Evolutionary conservation across 345 rosid species (phyloP).

Genomic region (Eucalyptus decipiens): DNA sequence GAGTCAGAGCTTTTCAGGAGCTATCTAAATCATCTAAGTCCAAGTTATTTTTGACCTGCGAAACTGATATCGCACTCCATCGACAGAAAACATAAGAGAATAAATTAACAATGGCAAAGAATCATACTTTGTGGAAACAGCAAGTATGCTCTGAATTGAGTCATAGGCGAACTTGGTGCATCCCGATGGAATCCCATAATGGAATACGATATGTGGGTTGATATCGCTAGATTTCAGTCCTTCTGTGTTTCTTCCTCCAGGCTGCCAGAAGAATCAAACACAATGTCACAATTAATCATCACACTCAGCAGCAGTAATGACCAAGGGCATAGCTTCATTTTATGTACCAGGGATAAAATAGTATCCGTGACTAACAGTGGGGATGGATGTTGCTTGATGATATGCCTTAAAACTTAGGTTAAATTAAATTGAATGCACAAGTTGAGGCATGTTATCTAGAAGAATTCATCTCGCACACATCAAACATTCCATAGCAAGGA

Average conservation of each 20-base stretch:
- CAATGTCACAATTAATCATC: neutral
- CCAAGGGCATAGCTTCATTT: neutral
- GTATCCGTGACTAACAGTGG: neutral
- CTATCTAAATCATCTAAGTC: neutral
- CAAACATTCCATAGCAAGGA: neutral
- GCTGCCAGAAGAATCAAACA: conserved; percentile 23
- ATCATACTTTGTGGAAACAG: conserved; percentile 57
- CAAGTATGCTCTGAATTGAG: conserved; percentile 56
- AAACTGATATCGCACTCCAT: neutral
- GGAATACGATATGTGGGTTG: conserved; percentile 67
- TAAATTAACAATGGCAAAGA: neutral
- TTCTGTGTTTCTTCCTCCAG: conserved; percentile 37
- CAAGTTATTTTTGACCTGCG: neutral
- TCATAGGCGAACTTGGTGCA: conserved; percentile 62
- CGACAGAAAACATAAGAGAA: neutral
- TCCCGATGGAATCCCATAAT: conserved; percentile 78
- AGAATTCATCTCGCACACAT: neutral
- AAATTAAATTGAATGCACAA: neutral
- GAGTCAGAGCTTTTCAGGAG: neutral
- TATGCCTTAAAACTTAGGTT: neutral
- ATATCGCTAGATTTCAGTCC: conserved; percentile 60
- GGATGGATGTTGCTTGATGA: neutral
- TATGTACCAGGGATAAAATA: neutral
- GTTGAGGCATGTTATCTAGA: neutral
- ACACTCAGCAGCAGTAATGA: neutral